Conservation (phyloP, 2,329 filamentous ascomycete genomes). For the Ophiocordyceps camponoti-leonardi region DNA sequence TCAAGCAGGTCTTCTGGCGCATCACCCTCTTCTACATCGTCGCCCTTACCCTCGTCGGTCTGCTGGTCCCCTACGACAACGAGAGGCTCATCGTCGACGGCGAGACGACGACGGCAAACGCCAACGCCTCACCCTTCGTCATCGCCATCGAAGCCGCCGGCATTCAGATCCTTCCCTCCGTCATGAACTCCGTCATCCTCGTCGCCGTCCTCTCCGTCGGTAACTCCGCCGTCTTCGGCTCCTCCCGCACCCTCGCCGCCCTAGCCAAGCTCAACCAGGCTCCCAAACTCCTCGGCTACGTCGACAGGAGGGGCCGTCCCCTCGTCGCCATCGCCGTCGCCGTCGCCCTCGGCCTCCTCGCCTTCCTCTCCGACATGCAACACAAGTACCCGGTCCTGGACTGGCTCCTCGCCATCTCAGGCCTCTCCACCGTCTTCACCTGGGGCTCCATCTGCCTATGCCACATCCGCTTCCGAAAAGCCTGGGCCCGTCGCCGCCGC, state of each 20-base stretch:
- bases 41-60: constrained; percentile 61
- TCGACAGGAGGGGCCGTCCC: constrained; percentile 68
- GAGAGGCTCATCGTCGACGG: constrained; percentile 38
- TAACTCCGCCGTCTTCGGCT: constrained; percentile 83
- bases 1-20: constrained; percentile 93
- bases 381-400: constrained; percentile 48
- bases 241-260: constrained; percentile 75
- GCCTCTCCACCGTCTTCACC: constrained; percentile 58
- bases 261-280: constrained; percentile 79
- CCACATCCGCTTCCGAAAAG: constrained; percentile 78
- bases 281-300: constrained; percentile 59
- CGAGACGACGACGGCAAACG: constrained; percentile 33
- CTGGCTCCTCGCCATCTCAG: constrained; percentile 66
- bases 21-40: constrained; percentile 84
- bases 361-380: constrained; percentile 51
- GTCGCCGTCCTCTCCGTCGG: constrained; percentile 81
- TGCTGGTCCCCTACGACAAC: constrained; percentile 64
- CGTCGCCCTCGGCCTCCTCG: constrained; percentile 51
- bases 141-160: constrained; percentile 78
- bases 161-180: constrained; percentile 62
- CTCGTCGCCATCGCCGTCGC: constrained; percentile 55
- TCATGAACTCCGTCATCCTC: constrained; percentile 93
- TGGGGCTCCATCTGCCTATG: constrained; percentile 77
- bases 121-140: constrained; percentile 75
- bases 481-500: constrained; percentile 56